phyloP scores from a whole-genome alignment of 192 early-diverging fungal species.

The Chytriomyces hyalinus region DNA sequence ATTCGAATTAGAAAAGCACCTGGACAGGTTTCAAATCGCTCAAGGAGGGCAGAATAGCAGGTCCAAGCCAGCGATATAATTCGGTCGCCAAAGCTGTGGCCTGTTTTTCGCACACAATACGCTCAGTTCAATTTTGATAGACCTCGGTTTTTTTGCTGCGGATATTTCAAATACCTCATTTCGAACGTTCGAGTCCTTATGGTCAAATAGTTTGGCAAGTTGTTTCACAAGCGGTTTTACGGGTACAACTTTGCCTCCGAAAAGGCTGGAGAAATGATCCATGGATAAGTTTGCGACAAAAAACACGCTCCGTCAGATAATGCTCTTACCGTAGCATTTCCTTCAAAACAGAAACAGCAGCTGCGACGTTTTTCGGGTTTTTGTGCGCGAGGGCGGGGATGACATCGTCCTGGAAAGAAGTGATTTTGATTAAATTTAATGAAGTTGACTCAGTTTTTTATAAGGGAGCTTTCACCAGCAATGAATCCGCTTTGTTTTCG shows the following conservation, averaged over 20 bases:
- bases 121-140: slow-evolving; percentile 5
- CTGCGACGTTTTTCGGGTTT: slow-evolving; percentile 88
- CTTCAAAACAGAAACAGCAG: slow-evolving; percentile 56
- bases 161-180: slow-evolving; percentile 67
- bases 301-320: not conserved
- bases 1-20: slow-evolving; percentile 28
- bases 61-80: slow-evolving; percentile 91
- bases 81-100: slow-evolving; percentile 75
- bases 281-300: no score
- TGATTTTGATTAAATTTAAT: slow-evolving; percentile 17
- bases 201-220: slow-evolving; percentile 88
- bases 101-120: slow-evolving; percentile 39
- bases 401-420: slow-evolving; percentile 66
- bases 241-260: slow-evolving; percentile 79
- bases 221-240: slow-evolving; percentile 87
- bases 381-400: slow-evolving; percentile 81
- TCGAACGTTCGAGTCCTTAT: slow-evolving; percentile 91
- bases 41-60: slow-evolving; percentile 76
- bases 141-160: not conserved
- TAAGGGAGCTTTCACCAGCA: slow-evolving; percentile 68
- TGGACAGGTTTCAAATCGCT: slow-evolving; percentile 93
- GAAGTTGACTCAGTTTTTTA: slow-evolving; percentile 7
- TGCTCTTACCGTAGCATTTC: slow-evolving; percentile 40
- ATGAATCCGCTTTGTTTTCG: slow-evolving; percentile 73
- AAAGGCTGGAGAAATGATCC: slow-evolving; percentile 52